Evolutionary conservation across 176 grass and related monocot species (phyloP).

Genomic region (Bothriochloa decipiens): DNA sequence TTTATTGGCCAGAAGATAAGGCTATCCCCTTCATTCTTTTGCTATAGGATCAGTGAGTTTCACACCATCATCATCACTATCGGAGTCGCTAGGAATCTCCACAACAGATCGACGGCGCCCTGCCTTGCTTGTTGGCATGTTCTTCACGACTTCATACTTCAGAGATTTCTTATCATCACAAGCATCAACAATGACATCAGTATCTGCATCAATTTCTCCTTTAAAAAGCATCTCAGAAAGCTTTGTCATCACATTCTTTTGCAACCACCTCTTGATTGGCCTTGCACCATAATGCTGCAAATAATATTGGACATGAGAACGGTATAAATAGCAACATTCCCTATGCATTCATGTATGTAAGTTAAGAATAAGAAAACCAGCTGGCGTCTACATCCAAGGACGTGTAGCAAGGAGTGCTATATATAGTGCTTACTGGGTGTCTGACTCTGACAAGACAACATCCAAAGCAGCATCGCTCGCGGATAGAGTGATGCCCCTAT

Average conservation of each 20-base stretch:
- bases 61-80: background rate
- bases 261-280: constrained; percentile 54
- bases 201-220: constrained; percentile 43
- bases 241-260: constrained; percentile 61
- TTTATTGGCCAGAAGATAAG: background rate
- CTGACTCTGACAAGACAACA: constrained; percentile 64
- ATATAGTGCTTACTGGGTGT: constrained; percentile 50
- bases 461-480: constrained; percentile 62
- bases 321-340: background rate
- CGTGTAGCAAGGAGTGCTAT: background rate
- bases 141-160: constrained; percentile 28
- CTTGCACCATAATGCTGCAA: constrained; percentile 51
- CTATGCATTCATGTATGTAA: background rate
- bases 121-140: background rate
- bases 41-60: background rate
- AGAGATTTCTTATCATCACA: constrained; percentile 16
- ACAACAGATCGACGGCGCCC: background rate
- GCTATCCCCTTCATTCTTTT: background rate
- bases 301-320: background rate
- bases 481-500: constrained; percentile 60
- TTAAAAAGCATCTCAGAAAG: constrained; percentile 52
- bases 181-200: constrained; percentile 43
- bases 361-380: background rate
- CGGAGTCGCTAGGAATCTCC: background rate
- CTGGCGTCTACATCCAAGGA: background rate